Conservation (phyloP, 805 yeast species). For the Saccharomycopsis lassenensis region DNA sequence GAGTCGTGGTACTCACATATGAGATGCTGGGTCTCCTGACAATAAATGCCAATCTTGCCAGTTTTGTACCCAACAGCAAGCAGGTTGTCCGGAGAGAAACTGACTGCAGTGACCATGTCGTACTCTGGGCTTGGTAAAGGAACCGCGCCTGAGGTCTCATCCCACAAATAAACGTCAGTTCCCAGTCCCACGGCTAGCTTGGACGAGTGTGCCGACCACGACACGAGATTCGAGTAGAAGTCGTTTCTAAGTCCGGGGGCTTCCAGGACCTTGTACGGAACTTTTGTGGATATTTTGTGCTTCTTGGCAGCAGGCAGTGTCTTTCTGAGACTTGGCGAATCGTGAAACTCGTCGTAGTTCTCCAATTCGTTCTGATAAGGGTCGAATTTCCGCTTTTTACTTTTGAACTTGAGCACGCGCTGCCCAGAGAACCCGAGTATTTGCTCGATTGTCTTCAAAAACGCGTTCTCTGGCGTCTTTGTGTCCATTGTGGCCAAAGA, state of each 20-base stretch:
- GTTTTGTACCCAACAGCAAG: slow-evolving; percentile 46
- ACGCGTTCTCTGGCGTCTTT: no score
- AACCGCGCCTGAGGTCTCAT: slow-evolving; percentile 36
- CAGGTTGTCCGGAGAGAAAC: slow-evolving; percentile 38
- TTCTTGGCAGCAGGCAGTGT: no score
- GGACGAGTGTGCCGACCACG: slow-evolving; percentile 50
- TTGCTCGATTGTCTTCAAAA: no score
- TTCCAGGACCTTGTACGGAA: slow-evolving; percentile 43
- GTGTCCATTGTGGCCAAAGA: no score
- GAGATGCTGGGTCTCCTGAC: slow-evolving; percentile 22
- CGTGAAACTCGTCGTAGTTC: no score
- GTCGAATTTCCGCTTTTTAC: no score
- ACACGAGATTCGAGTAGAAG: slow-evolving; percentile 62
- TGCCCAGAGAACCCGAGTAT: no score
- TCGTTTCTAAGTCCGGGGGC: slow-evolving; percentile 70
- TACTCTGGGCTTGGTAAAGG: slow-evolving; percentile 25
- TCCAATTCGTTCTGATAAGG: no score
- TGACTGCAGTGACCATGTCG: slow-evolving; percentile 44
- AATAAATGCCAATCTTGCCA: slow-evolving; percentile 41
- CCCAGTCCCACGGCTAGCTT: slow-evolving; percentile 60
- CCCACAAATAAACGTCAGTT: slow-evolving; percentile 51
- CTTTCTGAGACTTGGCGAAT: no score
- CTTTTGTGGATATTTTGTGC: slow-evolving; percentile 26
- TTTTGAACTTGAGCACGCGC: no score
- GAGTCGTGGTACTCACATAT: slow-evolving; percentile 21